Evolutionary conservation across 2,329 filamentous ascomycete species (phyloP).

Genomic region (Didymella keratinophila): DNA sequence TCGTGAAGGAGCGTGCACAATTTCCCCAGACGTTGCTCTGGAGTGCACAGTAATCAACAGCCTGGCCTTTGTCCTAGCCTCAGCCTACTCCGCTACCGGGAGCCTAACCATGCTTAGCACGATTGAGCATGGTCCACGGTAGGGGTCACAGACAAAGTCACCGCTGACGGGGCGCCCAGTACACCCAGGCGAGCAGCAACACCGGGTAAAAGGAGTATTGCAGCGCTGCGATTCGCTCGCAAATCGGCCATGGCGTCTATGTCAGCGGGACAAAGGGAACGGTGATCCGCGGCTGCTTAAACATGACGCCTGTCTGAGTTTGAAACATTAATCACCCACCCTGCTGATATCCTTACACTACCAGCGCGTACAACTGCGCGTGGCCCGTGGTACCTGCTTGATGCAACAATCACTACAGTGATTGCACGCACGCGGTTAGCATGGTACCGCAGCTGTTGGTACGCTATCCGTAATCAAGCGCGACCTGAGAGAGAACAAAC

Average conservation of each 20-base stretch:
- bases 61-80: constrained; percentile 5
- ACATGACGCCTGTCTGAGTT: constrained; percentile 13
- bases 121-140: constrained; percentile 1
- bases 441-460: constrained; percentile 1
- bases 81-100: constrained; percentile 10
- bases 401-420: constrained; percentile 5
- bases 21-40: constrained; percentile 13
- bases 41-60: constrained; percentile 12
- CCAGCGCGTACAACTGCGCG: constrained; percentile 7
- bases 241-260: constrained; percentile 23
- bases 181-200: constrained; percentile 6
- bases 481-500: constrained; percentile 4
- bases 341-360: constrained; percentile 5
- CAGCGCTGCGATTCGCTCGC: constrained; percentile 36
- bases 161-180: constrained; percentile 32
- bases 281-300: constrained; percentile 26
- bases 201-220: constrained; percentile 46
- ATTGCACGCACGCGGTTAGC: neutral
- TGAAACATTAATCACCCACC: constrained; percentile 16
- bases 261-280: constrained; percentile 31
- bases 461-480: constrained; percentile 5
- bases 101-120: constrained; percentile 5
- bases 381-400: constrained; percentile 6
- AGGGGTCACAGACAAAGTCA: constrained; percentile 19
- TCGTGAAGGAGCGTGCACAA: constrained; percentile 15